Conservation (phyloP, 73 alveolate species). For the Durusdinium trenchii region DNA sequence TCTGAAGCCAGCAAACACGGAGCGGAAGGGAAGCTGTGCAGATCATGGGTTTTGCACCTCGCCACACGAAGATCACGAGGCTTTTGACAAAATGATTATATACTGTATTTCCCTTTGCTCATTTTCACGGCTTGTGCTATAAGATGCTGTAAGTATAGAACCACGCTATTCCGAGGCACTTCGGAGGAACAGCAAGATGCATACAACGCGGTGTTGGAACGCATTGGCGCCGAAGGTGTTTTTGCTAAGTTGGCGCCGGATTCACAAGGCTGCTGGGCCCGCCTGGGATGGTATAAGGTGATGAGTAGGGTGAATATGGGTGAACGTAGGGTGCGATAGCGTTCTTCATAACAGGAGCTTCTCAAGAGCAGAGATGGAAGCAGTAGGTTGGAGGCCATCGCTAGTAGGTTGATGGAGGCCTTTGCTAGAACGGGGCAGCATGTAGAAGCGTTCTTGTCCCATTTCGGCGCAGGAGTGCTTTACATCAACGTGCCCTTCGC, state of each 20-base stretch:
- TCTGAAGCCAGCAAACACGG: not conserved
- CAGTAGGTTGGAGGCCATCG: too few species aligned
- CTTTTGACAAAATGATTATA: not conserved
- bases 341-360: too few species aligned
- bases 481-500: constrained; percentile 84
- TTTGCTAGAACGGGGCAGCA: not conserved
- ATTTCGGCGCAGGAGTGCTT: not conserved
- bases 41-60: constrained; percentile 46
- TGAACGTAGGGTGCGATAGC: too few species aligned
- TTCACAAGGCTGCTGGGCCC: constrained; percentile 9
- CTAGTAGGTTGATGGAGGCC: too few species aligned
- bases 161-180: constrained; percentile 35
- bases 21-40: constrained; percentile 59
- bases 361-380: not conserved
- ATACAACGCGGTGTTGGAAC: constrained; percentile 11
- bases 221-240: constrained; percentile 37
- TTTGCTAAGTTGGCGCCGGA: constrained; percentile 1
- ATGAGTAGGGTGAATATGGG: not conserved
- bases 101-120: not conserved
- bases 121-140: too few species aligned
- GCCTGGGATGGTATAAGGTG: not conserved
- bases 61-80: not conserved
- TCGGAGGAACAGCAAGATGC: constrained; percentile 39
- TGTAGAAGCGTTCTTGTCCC: not conserved
- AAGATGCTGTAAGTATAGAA: too few species aligned